A percentile compares a stretch with the other conserved stretches of the same genome.
phyloP scores from a whole-genome alignment of 2,329 filamentous ascomycete species.

The Sporothrix sp. region DNA sequence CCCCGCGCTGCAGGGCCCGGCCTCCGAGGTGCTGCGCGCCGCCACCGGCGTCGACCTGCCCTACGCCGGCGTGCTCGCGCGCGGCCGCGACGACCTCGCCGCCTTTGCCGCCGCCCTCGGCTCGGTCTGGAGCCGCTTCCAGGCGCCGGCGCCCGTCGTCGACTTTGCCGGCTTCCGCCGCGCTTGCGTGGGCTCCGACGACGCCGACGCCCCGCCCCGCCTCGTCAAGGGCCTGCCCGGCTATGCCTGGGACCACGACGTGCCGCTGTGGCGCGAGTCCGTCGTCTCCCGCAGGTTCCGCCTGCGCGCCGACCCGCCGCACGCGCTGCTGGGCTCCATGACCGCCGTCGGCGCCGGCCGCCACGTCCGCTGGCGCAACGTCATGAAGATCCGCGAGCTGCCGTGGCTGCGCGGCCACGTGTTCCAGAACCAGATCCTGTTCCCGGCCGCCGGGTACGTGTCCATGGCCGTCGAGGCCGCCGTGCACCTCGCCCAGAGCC shows the following conservation, averaged over 20 bases:
- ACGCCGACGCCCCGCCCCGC: not conserved
- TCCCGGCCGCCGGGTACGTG: conserved; percentile 34
- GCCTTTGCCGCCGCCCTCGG: conserved; percentile 11
- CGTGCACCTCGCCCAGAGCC: conserved; percentile 18
- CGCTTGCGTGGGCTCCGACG: conserved; percentile 1
- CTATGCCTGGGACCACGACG: conserved; percentile 18
- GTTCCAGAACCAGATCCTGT: conserved; percentile 38
- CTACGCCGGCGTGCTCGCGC: conserved; percentile 10
- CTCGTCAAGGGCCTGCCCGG: conserved; percentile 15
- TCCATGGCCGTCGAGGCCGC: conserved; percentile 31
- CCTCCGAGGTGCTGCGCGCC: conserved; percentile 19
- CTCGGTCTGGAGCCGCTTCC: conserved; percentile 13
- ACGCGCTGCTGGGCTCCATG: conserved; percentile 27
- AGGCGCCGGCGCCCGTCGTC: conserved; percentile 2
- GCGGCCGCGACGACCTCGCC: conserved; percentile 14
- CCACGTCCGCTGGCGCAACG: conserved; percentile 31
- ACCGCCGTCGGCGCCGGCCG: conserved; percentile 26
- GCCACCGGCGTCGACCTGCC: conserved; percentile 15
- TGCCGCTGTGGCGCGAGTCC: conserved; percentile 18
- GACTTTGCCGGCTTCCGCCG: conserved; percentile 16
- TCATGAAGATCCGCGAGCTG: conserved; percentile 27
- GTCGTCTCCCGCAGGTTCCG: conserved; percentile 23
- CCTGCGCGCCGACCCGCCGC: conserved; percentile 21
- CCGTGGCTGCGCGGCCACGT: conserved; percentile 41
- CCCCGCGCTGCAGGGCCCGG: conserved; percentile 20